Conservation (phyloP, 495 filamentous ascomycete genomes). For the Mytilinidion resinicola region DNA sequence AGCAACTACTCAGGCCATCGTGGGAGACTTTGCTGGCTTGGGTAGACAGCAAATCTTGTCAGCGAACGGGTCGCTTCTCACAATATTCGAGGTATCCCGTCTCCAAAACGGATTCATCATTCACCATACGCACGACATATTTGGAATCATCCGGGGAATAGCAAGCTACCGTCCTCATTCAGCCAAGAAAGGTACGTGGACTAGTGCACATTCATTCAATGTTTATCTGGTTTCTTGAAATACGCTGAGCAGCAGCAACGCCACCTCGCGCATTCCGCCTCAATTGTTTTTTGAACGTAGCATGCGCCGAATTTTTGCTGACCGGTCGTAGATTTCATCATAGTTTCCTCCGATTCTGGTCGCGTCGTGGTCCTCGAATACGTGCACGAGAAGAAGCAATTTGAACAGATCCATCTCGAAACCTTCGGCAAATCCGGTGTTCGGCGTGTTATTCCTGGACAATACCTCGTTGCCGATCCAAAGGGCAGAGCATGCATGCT, state of each 20-base stretch:
- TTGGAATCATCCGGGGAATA: conserved; percentile 85
- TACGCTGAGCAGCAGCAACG: conserved; percentile 48
- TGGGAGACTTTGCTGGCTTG: conserved; percentile 89
- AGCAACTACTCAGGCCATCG: conserved; percentile 78
- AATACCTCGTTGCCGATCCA: conserved; percentile 90
- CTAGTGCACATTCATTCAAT: conserved; percentile 2
- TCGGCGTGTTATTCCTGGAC: conserved; percentile 85
- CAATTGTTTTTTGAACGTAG: not conserved
- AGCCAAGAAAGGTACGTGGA: conserved; percentile 87
- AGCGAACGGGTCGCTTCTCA: conserved; percentile 82
- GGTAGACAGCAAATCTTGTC: conserved; percentile 97
- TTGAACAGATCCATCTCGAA: conserved; percentile 85
- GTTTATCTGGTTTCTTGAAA: conserved; percentile 91
- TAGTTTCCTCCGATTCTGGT: conserved; percentile 91
- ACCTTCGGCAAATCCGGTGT: conserved; percentile 98
- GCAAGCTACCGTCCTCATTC: conserved; percentile 86
- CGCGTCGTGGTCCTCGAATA: conserved; percentile 94
- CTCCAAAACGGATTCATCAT: conserved; percentile 77
- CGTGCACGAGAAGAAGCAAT: conserved; percentile 75
- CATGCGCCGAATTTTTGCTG: conserved; percentile 48
- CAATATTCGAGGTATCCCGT: conserved; percentile 79
- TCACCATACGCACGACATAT: conserved; percentile 84
- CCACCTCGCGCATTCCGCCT: conserved; percentile 11
- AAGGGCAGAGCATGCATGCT: conserved; percentile 93
- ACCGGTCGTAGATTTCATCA: conserved; percentile 80